Evolutionary conservation across 1,139 yeast species (phyloP).

Genomic region (Kurtzmaniella quercitrusa): DNA sequence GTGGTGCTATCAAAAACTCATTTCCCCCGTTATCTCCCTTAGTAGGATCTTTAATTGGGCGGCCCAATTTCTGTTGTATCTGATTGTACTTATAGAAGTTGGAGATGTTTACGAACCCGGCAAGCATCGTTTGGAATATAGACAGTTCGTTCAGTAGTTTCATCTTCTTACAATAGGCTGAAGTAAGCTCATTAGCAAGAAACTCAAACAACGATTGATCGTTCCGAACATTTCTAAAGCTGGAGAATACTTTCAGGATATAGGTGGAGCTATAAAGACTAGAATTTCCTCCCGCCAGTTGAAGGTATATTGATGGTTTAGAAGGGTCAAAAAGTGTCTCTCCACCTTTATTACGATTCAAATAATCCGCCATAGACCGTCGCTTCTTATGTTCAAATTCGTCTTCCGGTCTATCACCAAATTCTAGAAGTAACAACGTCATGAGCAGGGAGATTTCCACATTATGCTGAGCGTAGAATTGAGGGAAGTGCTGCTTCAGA

Average conservation of each 20-base stretch:
- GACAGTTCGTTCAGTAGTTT: conserved; percentile 71
- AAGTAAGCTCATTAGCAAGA: conserved; percentile 50
- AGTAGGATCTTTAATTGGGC: conserved; percentile 8
- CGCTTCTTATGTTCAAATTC: background rate
- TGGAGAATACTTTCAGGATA: conserved; percentile 35
- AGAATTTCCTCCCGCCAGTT: conserved; percentile 20
- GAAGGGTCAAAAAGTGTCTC: background rate
- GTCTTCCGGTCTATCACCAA: conserved; percentile 5
- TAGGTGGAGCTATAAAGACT: conserved; percentile 17
- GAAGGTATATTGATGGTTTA: background rate
- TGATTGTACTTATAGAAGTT: conserved; percentile 62
- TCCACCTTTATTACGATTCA: background rate
- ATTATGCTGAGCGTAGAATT: conserved; percentile 34
- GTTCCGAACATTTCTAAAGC: conserved; percentile 36
- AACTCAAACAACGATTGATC: conserved; percentile 29
- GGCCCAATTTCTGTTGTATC: conserved; percentile 32
- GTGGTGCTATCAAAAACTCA: conserved; percentile 42
- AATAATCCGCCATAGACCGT: background rate
- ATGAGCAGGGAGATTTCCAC: conserved; percentile 52
- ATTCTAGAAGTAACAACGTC: conserved; percentile 39
- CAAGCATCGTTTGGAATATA: conserved; percentile 57
- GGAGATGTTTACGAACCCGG: conserved; percentile 73
- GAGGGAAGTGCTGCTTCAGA: conserved; percentile 50
- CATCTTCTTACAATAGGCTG: conserved; percentile 62
- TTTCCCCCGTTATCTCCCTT: background rate